Conservation (phyloP, 768 basidiomycete genomes). For the Guyanaporus albipodus region DNA sequence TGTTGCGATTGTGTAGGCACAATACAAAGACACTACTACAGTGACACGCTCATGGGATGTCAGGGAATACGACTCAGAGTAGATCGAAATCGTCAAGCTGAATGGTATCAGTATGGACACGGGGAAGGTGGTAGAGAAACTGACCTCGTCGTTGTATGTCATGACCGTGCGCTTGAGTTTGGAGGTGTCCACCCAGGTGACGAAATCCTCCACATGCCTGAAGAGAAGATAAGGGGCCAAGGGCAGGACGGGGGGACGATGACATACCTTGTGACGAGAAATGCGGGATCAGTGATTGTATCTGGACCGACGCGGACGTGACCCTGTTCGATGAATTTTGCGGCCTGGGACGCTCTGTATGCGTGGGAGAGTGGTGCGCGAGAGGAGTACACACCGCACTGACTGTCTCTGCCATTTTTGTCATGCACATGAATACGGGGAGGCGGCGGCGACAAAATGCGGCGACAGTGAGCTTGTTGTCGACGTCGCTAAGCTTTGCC, state of each 20-base stretch:
- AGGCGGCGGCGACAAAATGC: conserved; percentile 90
- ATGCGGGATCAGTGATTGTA: conserved; percentile 94
- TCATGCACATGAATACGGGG: conserved; percentile 87
- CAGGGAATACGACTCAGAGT: too few species aligned
- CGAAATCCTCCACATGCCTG: conserved; percentile 98
- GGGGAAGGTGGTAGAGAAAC: conserved; percentile 11
- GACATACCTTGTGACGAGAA: conserved; percentile 79
- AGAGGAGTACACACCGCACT: conserved; percentile 64
- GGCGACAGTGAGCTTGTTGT: conserved; percentile 91
- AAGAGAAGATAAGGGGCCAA: conserved; percentile 1
- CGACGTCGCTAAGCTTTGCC: conserved; percentile 89
- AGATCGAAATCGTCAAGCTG: conserved; percentile 95
- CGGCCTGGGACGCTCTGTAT: conserved; percentile 56
- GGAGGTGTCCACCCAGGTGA: conserved; percentile 98
- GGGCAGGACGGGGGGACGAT: neutral
- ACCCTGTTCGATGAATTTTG: conserved; percentile 96
- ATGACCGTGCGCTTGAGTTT: conserved; percentile 95
- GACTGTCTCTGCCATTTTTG: conserved; percentile 95
- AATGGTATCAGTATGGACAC: conserved; percentile 14
- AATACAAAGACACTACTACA: neutral
- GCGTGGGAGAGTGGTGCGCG: conserved; percentile 3
- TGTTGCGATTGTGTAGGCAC: neutral
- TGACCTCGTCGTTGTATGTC: conserved; percentile 93
- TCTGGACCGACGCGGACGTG: conserved; percentile 97
- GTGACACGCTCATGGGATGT: too few species aligned